Conservation (phyloP, 768 basidiomycete genomes). For the Boletus eberwhitei region DNA sequence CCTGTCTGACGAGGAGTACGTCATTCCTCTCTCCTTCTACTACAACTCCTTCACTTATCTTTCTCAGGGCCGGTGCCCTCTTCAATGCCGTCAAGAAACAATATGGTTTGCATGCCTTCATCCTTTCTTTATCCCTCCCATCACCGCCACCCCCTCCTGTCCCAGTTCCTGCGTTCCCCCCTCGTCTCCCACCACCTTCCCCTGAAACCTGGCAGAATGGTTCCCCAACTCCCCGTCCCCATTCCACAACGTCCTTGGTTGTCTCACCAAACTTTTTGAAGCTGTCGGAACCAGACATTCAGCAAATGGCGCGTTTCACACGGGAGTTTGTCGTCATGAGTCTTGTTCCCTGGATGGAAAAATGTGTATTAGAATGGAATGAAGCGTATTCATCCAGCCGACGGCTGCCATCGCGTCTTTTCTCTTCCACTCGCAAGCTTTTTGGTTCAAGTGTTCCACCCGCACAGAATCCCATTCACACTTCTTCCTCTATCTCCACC, state of each 20-base stretch:
- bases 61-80: slow-evolving; percentile 63
- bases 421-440: slow-evolving; percentile 79
- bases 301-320: slow-evolving; percentile 70
- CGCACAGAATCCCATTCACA: slow-evolving; percentile 39
- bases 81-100: slow-evolving; percentile 89
- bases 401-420: slow-evolving; percentile 78
- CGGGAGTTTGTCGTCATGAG: slow-evolving; percentile 89
- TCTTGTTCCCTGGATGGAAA: slow-evolving; percentile 96
- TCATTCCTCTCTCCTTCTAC: slow-evolving; percentile 17
- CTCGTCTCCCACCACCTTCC: slow-evolving; percentile 57
- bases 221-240: neutral
- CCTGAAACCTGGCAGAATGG: slow-evolving; percentile 24
- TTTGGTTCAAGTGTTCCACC: slow-evolving; percentile 65
- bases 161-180: slow-evolving; percentile 61
- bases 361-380: slow-evolving; percentile 90
- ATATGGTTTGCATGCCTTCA: slow-evolving; percentile 72
- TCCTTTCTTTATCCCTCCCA: slow-evolving; percentile 62
- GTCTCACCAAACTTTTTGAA: slow-evolving; percentile 37
- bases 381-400: slow-evolving; percentile 79
- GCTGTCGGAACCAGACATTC: slow-evolving; percentile 70
- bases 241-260: neutral
- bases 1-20: slow-evolving; percentile 78
- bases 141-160: slow-evolving; percentile 63
- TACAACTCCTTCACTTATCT: slow-evolving; percentile 7
- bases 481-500: slow-evolving; percentile 36